Evolutionary conservation across 306 rosid genomes (phyloP), one percentile per base, ranked within the genome.

Genomic region (Nissolia schottii): DNA sequence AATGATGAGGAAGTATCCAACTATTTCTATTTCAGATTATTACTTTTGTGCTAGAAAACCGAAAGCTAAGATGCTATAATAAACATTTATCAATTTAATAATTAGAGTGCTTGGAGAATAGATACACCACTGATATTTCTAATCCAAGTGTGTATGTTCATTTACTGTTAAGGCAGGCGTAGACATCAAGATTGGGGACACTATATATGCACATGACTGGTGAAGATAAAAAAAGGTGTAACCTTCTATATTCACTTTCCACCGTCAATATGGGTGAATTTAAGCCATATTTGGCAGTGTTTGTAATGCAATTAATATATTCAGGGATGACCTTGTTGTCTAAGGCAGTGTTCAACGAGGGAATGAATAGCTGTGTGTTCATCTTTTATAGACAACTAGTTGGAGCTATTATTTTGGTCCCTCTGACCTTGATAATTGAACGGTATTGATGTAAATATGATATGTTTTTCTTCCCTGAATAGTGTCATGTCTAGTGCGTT

Each of bases 261-360:
- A 61, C 2, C 16, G 49, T 13, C 41, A 74, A 62, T n/a, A 77
- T 85, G 92, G 82, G 73, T 76, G 83, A 67, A 19, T 50, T 73
- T 56, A 82, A 78, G 55, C 85, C 96, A 57, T 89, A 85, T 56
- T 67, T 89, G 23, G 87, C 76, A 45, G 78, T 76, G 73, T 9
- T 87, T 60, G 27, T 77, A 15, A 62, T 77, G 15, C 96, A 87
- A 70, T 11, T 79, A 10, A 83, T 84, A 58, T 87, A 58, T 62
- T 61, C 92, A 0, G 88, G 88, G 9, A 65, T 85, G 81, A 77
- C 79, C 41, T 68, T 87, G 71, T 54, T 89, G 51, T 74, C 88
- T 2, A 89, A 87, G 64, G 86, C 96, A 0, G 92, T 62, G 22
- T 77, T 89, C 10, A 84, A 86, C 12, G 64, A 22, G 0, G 92